Percentiles rank a stretch among this genome's conserved stretches.
phyloP scores from a whole-genome alignment of 2,329 filamentous ascomycete species.

The Sarocladiaceae sp. region DNA sequence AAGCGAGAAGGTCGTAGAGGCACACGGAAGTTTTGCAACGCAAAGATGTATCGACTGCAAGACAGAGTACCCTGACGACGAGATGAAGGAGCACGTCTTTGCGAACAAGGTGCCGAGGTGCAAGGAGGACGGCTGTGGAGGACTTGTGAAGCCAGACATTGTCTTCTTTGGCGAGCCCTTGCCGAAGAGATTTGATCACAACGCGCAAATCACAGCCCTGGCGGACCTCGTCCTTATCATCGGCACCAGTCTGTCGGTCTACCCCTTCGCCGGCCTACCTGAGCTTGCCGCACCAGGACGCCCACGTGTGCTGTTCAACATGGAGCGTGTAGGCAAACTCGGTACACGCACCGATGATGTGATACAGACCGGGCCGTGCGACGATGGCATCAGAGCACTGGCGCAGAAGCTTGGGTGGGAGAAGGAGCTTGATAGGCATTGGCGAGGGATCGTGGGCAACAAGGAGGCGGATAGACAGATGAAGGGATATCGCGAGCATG shows the following conservation, averaged over 20 bases:
- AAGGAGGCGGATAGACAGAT: constrained; percentile 47
- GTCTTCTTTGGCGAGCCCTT: constrained; percentile 84
- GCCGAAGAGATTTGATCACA: constrained; percentile 28
- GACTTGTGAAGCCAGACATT: constrained; percentile 88
- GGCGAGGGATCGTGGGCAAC: constrained; percentile 61
- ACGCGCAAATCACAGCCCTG: constrained; percentile 40
- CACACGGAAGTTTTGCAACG: constrained; percentile 88
- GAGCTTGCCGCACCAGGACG: constrained; percentile 51
- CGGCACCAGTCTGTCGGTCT: constrained; percentile 81
- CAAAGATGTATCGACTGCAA: constrained; percentile 91
- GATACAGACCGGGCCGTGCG: constrained; percentile 73
- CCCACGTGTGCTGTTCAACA: constrained; percentile 82
- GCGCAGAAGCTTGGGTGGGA: constrained; percentile 79
- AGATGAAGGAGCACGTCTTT: constrained; percentile 66
- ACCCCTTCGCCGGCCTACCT: constrained; percentile 82
- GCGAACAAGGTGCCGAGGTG: constrained; percentile 67
- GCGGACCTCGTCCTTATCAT: constrained; percentile 80
- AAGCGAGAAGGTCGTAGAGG: constrained; percentile 75
- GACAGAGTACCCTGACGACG: constrained; percentile 59
- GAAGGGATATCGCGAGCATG: constrained; percentile 23
- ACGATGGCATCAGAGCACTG: constrained; percentile 70
- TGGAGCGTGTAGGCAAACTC: constrained; percentile 72
- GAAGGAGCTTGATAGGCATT: constrained; percentile 72
- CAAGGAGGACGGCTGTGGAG: constrained; percentile 53
- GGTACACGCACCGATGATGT: constrained; percentile 80